A percentile compares a stretch with the other conserved stretches of the same genome.
Conservation (phyloP, 179 eudicot genomes). For the Gypsophila paniculata region DNA sequence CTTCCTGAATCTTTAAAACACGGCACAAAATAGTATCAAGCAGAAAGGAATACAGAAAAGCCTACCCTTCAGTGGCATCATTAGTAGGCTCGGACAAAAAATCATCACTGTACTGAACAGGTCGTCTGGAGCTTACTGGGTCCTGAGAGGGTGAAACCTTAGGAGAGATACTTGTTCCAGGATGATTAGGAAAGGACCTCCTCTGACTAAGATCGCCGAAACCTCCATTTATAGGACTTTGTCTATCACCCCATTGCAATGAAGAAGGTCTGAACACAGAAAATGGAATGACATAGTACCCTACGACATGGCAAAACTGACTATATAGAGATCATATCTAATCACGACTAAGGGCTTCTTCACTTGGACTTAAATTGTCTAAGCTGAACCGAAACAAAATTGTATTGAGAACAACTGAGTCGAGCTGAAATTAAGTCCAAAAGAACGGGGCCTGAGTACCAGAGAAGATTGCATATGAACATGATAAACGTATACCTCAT, state of each 20-base stretch:
- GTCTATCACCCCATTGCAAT: slow-evolving; percentile 22
- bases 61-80: slow-evolving; percentile 26
- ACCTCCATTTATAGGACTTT: slow-evolving; percentile 20
- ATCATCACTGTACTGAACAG: slow-evolving; percentile 29
- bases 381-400: too few species aligned
- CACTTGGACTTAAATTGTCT: too few species aligned
- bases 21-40: neutral
- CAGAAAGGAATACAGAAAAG: slow-evolving; percentile 10
- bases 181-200: slow-evolving; percentile 19
- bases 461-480: too few species aligned
- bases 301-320: too few species aligned
- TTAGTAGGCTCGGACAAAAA: slow-evolving; percentile 22
- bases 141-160: slow-evolving; percentile 25
- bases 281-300: slow-evolving; percentile 7
- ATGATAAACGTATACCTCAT: too few species aligned
- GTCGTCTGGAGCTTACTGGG: slow-evolving; percentile 19
- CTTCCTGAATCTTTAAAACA: neutral
- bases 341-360: too few species aligned
- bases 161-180: slow-evolving; percentile 17
- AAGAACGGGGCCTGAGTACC: too few species aligned
- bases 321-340: too few species aligned
- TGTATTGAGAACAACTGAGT: too few species aligned
- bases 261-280: slow-evolving; percentile 16
- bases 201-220: slow-evolving; percentile 22
- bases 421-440: too few species aligned